phyloP scores from a whole-genome alignment of 768 basidiomycete species.

The Lactarius akahatsu region DNA sequence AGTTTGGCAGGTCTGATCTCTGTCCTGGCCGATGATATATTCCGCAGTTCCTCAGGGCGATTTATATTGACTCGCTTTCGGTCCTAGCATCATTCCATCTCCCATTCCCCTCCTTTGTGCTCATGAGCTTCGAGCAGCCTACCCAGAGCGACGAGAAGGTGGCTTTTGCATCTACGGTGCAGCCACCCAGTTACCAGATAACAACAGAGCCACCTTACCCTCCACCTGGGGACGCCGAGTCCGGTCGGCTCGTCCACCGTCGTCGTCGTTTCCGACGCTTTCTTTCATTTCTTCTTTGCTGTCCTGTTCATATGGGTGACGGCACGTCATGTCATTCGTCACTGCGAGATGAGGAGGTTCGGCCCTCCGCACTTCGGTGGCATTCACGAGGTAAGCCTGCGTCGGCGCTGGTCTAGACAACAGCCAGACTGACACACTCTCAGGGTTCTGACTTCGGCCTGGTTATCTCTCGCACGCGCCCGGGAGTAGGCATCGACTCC shows the following conservation, averaged over 20 bases:
- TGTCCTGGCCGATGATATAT: neutral
- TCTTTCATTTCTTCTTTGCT: slow-evolving; percentile 7
- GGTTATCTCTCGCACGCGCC: neutral
- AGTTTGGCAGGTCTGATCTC: neutral
- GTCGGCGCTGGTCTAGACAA: neutral
- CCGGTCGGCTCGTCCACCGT: neutral
- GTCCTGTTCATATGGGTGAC: neutral
- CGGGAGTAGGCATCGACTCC: slow-evolving; percentile 2
- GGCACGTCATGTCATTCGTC: neutral
- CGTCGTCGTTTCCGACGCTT: slow-evolving; percentile 11
- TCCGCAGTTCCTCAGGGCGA: slow-evolving; percentile 12
- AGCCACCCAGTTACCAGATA: slow-evolving; percentile 11
- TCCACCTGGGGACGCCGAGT: neutral
- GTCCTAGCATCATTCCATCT: neutral
- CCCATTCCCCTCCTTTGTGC: neutral
- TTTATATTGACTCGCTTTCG: slow-evolving; percentile 9
- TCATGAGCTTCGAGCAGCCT: neutral
- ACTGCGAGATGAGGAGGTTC: slow-evolving; percentile 7
- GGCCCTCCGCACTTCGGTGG: neutral
- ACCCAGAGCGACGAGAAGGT: slow-evolving; percentile 15
- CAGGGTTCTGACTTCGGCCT: slow-evolving; percentile 3
- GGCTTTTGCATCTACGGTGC: neutral
- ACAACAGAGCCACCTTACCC: neutral
- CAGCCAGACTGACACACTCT: neutral
- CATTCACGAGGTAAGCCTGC: neutral